Percentiles rank a stretch among this genome's conserved stretches.
Conservation (phyloP, 2,329 filamentous ascomycete species). For the Cladosporium oxysporum region DNA sequence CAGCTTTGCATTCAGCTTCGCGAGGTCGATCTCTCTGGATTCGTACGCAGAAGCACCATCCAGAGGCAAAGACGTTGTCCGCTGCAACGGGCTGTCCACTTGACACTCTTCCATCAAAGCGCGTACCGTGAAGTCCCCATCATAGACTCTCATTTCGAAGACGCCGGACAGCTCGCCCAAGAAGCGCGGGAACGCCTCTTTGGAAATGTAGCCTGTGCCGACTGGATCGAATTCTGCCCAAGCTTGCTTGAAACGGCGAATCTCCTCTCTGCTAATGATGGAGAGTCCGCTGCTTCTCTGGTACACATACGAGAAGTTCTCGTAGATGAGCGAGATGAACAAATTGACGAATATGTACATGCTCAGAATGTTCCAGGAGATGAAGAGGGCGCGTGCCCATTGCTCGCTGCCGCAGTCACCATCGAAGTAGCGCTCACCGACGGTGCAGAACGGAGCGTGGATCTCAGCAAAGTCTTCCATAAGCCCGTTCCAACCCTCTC, state of each 20-base stretch:
- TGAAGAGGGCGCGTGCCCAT: conserved; percentile 89
- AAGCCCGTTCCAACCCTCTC: conserved; percentile 93
- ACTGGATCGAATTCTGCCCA: conserved; percentile 95
- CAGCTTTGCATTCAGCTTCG: conserved; percentile 72
- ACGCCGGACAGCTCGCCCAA: conserved; percentile 89
- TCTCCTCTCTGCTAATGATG: conserved; percentile 87
- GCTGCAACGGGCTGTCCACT: conserved; percentile 52
- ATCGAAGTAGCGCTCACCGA: conserved; percentile 70
- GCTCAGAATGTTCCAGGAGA: conserved; percentile 98
- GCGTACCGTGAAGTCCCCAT: conserved; percentile 83
- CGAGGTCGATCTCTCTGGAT: conserved; percentile 64
- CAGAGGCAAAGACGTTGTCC: conserved; percentile 53
- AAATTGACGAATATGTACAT: conserved; percentile 99
- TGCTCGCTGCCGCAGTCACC: conserved; percentile 90
- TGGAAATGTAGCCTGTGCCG: conserved; percentile 87
- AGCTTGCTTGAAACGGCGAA: conserved; percentile 95
- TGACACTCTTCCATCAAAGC: conserved; percentile 79
- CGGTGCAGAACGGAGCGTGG: conserved; percentile 76
- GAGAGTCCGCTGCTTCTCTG: conserved; percentile 92
- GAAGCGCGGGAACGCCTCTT: conserved; percentile 83
- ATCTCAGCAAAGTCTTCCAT: conserved; percentile 95
- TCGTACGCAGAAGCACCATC: conserved; percentile 34
- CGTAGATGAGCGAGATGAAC: conserved; percentile 97
- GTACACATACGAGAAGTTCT: conserved; percentile 99
- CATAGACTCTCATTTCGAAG: conserved; percentile 96